Evolutionary conservation across 306 rosid species (phyloP), one percentile per base, ranked within the genome.

Genomic region (Dicorynia guianensis): DNA sequence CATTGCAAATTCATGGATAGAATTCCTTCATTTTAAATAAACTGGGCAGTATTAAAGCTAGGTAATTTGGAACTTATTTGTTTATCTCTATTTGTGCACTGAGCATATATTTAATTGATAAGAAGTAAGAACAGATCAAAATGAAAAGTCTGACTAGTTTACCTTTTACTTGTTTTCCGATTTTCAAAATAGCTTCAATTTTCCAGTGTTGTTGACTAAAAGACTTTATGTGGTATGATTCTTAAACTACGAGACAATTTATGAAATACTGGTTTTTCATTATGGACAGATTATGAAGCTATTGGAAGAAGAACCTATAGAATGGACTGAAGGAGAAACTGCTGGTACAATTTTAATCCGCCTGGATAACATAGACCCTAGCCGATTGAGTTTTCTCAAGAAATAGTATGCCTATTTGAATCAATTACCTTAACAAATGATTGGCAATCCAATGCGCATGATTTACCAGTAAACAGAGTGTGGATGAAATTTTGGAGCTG

Each of bases 261-360:
- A 49, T 50, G 60, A 44, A 34, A 11, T 15, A 1, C 4, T 62
- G 30, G 7, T 60, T 48, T 38, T 25, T 33, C 38, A 15, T 58
- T 70, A 60, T 63, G 54, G 47, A 67, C 86, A 87, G 97, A 69
- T 92, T 79, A 7, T 80, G 79, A 89, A 85, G 83, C 87, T 90
- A 3, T 79, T 95, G 63, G 87, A 90, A 77, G 77, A 76, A 77
- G 92, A 85, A 78, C 90, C 93, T 15, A 87, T 95, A 58, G 61
- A 83, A 79, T 92, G 97, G 97, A 78, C 30, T 1, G 93, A 90
- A 81, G 96, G 83, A 65, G 93, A 80, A 76, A 78, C 71, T 15
- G 81, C 78, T 7, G 89, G 86, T 54, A 82, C 89, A 20, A 81
- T 95, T 40, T 61, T 87, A 12, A 89, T 95, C 76, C 80, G 67